Base-by-base conservation (phyloP, 2,329 filamentous ascomycete species). In the Phyllosticta capitalensis region DNA sequence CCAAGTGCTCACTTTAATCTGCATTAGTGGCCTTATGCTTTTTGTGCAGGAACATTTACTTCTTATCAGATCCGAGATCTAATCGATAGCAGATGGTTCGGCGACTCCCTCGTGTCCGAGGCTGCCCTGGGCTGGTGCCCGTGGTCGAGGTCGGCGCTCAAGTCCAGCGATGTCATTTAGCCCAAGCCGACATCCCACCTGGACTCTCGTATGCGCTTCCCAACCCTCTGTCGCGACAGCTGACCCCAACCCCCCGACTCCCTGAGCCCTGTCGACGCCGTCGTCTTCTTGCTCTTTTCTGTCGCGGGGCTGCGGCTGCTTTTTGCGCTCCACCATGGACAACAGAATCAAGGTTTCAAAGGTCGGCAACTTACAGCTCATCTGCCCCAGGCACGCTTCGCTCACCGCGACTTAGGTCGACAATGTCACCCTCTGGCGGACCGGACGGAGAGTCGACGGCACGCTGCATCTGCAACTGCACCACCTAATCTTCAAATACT, bases 401-500 rank as follows among this genome's bases (percentile, higher is more conserved):
- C 53, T 59, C 19, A 59, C 49, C 67, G 58, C 53, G n/a, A 48
- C 19, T 26, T 57, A 81, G 81, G 80, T 85, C 66, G 82, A 88
- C 63, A 78, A 84, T 72, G 83, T 86, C 67, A 81, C 78, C 64
- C 76, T 85, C 60, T 78, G 80, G 66, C 78, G 81, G 61, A 79
- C 78, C 67, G 82, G 82, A 61, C 76, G 79, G 63, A 78, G 79
- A 62, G 78, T 81, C 64, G 75, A 78, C 62, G 83, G 84, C 64
- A 82, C 80, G n/a, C 75, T 87, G 58, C 81, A 84, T 67, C 74
- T 87, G 59, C 83, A 81, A 66, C 78, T 80, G 69, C 82, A 86
- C 72, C 83, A 87, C 68, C 75, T 87, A 57, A 83, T 85, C 67
- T 86, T 86, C 74, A 81, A 78, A 64, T 82, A 83, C 71, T 72